Percentiles rank a stretch among this genome's conserved stretches.
These are phyloP conservation scores for Fusarium protoensiforme DNA, from an alignment of 2,329 filamentous ascomycete genomes.

Conservation along the genomic window DNA sequence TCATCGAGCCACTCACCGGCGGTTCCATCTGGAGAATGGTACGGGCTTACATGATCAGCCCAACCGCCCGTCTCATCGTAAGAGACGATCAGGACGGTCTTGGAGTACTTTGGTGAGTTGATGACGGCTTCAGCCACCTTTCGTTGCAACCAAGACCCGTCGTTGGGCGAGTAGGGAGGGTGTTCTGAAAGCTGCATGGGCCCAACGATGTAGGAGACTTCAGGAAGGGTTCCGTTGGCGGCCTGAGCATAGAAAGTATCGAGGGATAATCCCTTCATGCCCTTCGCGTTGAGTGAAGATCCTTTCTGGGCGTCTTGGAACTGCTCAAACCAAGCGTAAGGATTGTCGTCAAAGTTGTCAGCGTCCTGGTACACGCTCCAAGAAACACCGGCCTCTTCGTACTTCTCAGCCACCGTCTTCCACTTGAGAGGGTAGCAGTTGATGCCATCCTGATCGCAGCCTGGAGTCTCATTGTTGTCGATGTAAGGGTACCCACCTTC, in stretches of 20 bases:
- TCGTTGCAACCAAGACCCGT: background rate
- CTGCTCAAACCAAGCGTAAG: slow-evolving; percentile 63
- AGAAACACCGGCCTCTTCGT: slow-evolving; percentile 58
- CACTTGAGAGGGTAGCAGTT: slow-evolving; percentile 66
- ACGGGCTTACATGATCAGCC: slow-evolving; percentile 65
- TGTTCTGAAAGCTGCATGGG: background rate
- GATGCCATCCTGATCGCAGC: slow-evolving; percentile 55
- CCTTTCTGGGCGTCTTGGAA: slow-evolving; percentile 56
- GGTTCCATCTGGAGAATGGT: slow-evolving; percentile 59
- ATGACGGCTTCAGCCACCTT: background rate
- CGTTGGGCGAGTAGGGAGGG: background rate
- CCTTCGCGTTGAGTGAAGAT: slow-evolving; percentile 28
- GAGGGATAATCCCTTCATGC: background rate
- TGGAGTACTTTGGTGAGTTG: slow-evolving; percentile 33
- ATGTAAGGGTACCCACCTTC: slow-evolving; percentile 49
- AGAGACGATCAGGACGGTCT: slow-evolving; percentile 60
- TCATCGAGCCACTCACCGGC: slow-evolving; percentile 59
- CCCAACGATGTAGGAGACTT: background rate
- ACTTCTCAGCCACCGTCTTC: slow-evolving; percentile 62
- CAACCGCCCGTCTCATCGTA: slow-evolving; percentile 63
- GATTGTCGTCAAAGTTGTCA: slow-evolving; percentile 66
- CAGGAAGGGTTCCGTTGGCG: background rate
- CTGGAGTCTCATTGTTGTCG: slow-evolving; percentile 61
- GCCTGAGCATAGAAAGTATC: background rate
- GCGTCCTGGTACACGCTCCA: slow-evolving; percentile 63